A percentile compares a stretch with the other conserved stretches of the same genome.
phyloP scores from a whole-genome alignment of 305 asterid species.

The Solanum hybrid region DNA sequence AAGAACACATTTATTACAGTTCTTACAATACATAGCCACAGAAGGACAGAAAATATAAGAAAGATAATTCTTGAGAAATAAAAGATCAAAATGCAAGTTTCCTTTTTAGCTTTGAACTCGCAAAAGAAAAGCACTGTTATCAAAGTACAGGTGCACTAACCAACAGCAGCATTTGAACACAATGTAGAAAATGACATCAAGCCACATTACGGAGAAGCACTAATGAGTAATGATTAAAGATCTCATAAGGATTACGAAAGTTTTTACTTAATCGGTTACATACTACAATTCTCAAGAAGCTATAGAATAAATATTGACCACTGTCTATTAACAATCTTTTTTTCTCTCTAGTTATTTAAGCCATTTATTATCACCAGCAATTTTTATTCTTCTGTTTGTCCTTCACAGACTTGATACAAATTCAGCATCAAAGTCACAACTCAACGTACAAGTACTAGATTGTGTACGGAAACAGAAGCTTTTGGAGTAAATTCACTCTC shows the following conservation, averaged over 20 bases:
- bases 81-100: background rate
- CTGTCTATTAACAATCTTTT: background rate
- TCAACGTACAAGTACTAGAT: background rate
- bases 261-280: background rate
- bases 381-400: background rate
- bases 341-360: background rate
- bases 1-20: background rate
- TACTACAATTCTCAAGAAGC: background rate
- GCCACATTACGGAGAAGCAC: background rate
- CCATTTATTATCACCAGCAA: background rate
- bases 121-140: background rate
- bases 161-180: background rate
- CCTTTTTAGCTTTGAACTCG: background rate
- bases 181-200: background rate
- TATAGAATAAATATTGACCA: background rate
- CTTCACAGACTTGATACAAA: background rate
- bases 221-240: background rate
- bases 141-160: background rate
- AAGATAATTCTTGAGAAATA: background rate
- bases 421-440: background rate
- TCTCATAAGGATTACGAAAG: background rate
- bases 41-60: background rate
- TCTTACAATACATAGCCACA: background rate
- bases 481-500: background rate
- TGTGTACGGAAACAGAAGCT: background rate